These are phyloP conservation scores for Naganishia randhawae DNA, from an alignment of 768 basidiomycete species.

Conservation along the genomic window DNA sequence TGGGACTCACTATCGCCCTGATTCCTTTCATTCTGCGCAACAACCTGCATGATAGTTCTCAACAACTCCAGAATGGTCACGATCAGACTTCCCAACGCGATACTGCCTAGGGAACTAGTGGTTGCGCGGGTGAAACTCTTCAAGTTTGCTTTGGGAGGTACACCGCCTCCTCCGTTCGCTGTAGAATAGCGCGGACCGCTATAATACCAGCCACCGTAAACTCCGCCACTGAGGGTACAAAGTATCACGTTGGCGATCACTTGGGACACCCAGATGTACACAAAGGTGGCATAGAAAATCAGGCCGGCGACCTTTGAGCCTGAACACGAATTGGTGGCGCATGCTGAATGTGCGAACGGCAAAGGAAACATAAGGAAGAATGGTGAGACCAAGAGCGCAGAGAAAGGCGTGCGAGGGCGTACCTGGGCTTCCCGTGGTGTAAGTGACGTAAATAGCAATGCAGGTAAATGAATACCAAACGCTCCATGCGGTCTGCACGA, in stretches of 20 bases:
- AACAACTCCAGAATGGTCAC: conserved; percentile 74
- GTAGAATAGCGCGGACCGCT: conserved; percentile 62
- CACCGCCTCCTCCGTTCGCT: conserved; percentile 57
- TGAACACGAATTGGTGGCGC: conserved; percentile 59
- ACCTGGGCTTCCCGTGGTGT: conserved; percentile 74
- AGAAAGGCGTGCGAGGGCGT: no score
- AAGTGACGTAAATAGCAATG: conserved; percentile 69
- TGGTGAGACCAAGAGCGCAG: no score
- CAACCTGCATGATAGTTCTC: conserved; percentile 57
- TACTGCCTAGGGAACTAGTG: conserved; percentile 74
- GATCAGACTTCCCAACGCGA: conserved; percentile 78
- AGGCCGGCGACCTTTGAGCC: conserved; percentile 72
- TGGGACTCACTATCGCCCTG: conserved; percentile 43
- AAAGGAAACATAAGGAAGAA: no score
- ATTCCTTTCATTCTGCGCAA: conserved; percentile 45
- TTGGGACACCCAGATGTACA: conserved; percentile 81
- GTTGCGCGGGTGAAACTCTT: conserved; percentile 70
- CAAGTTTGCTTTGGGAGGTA: conserved; percentile 67
- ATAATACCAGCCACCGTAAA: conserved; percentile 76
- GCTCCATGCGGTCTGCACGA: conserved; percentile 66
- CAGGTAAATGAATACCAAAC: conserved; percentile 78
- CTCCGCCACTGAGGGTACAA: conserved; percentile 74
- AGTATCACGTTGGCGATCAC: conserved; percentile 72
- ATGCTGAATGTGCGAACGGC: no score
- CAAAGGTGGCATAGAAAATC: conserved; percentile 72